Evolutionary conservation across 805 yeast species (phyloP), one percentile per base, ranked within the genome.

Genomic region (Starmerella ratchasimensis): DNA sequence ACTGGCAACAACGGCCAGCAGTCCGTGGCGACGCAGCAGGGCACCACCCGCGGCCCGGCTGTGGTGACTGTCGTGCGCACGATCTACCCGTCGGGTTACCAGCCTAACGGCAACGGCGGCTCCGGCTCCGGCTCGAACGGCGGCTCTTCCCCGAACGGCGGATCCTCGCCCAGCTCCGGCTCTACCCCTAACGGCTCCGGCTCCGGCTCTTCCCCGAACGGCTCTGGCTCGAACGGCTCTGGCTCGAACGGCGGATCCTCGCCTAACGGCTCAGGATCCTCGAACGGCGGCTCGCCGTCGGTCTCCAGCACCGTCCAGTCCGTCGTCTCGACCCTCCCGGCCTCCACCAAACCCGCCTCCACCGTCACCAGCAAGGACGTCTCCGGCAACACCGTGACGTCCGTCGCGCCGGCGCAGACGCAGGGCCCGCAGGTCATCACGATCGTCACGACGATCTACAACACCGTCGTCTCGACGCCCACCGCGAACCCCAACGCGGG

Each of bases 281-380:
- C n/a, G n/a, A n/a, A n/a, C n/a, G n/a, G 13, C n/a, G 27, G 27
- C 11, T 11, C n/a, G n/a, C 27, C 27, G 26, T 27, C 26, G 6
- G 31, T 11, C 6, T 20, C 40, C 3, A 8, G 28, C 18, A 39
- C 36, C 2, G 19, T 29, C 3, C 31, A 16, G 11, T 23, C 44
- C 6, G 15, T 28, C 2, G 31, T 37, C 14, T 32, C 41, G 8
- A 29, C 31, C 5, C n/a, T 47, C 21, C 50, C 50, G 11, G 50
- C 47, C 13, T 29, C 46, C 1, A 50, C 50, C 3, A 36, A 40
- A 26, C 46, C 49, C 6, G 50, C 44, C 3, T 23, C 48, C 5
- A 39, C 41, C 9, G 40, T 33, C 3, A 5, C 19, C 7, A 17
- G 31, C 8, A 22, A 19, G n/a, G 6, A 34, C 32, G 15, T 16